A percentile compares a stretch with the other conserved stretches of the same genome.
These are phyloP conservation scores for Globisporangium perplexum DNA, from an alignment of 352 stramenopile genomes.

Conservation along the genomic window DNA sequence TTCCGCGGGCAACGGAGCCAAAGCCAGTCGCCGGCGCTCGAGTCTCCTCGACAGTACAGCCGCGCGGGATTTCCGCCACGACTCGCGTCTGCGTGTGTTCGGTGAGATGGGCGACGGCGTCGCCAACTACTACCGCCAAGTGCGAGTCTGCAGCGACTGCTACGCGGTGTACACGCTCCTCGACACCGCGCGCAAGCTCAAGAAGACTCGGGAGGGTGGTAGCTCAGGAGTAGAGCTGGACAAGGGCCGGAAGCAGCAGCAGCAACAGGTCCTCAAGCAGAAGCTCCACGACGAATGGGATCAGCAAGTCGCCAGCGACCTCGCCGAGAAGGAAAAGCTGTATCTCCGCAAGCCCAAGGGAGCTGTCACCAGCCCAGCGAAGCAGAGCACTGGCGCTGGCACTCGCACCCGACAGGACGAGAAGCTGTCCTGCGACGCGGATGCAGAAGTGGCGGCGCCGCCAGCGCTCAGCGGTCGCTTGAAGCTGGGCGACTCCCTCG, in stretches of 20 bases:
- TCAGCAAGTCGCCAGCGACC: slow-evolving; percentile 28
- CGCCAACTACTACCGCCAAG: slow-evolving; percentile 78
- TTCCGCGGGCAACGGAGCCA: neutral
- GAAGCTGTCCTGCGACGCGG: neutral
- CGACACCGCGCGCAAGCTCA: slow-evolving; percentile 52
- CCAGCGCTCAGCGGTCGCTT: neutral
- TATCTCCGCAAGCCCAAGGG: slow-evolving; percentile 21
- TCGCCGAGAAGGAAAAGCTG: slow-evolving; percentile 52
- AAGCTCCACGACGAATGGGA: slow-evolving; percentile 42
- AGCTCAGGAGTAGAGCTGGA: slow-evolving; percentile 21
- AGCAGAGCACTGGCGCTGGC: neutral
- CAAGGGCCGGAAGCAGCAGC: slow-evolving; percentile 15
- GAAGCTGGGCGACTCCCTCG: neutral
- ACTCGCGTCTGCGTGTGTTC: slow-evolving; percentile 40
- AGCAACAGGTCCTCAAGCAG: slow-evolving; percentile 6
- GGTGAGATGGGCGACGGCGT: slow-evolving; percentile 44
- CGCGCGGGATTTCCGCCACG: slow-evolving; percentile 44
- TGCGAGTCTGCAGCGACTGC: slow-evolving; percentile 82
- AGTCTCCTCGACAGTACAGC: slow-evolving; percentile 45
- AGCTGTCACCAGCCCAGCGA: neutral
- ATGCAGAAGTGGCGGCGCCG: neutral
- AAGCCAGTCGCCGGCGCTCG: slow-evolving; percentile 11
- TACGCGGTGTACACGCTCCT: slow-evolving; percentile 85
- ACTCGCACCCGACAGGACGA: too few species aligned
- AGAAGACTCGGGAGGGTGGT: slow-evolving; percentile 5